Conservation (phyloP, 805 yeast genomes). For the Kuraishia molischiana region DNA sequence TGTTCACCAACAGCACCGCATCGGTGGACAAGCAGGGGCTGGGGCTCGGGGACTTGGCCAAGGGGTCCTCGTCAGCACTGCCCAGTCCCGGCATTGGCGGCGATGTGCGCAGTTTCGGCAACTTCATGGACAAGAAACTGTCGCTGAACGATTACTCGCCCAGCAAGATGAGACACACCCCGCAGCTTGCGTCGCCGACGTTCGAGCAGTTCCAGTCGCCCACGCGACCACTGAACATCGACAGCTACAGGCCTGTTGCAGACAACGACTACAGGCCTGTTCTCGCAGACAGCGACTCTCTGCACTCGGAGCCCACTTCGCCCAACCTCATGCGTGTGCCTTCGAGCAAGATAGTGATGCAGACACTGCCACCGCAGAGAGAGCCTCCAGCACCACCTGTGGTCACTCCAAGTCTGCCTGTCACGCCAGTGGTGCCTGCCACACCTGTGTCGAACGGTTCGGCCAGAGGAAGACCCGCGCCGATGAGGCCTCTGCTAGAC, state of each 20-base stretch:
- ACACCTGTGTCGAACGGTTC: neutral
- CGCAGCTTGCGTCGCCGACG: neutral
- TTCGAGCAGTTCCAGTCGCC: neutral
- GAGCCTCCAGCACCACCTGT: neutral
- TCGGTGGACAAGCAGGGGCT: constrained; percentile 1
- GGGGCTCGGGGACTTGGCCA: neutral
- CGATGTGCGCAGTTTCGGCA: constrained; percentile 3
- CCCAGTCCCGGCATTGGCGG: neutral
- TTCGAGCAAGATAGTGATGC: neutral
- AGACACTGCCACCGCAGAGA: neutral
- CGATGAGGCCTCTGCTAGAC: neutral
- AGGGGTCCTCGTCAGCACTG: neutral
- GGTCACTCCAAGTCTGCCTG: neutral
- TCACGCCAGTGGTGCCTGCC: neutral
- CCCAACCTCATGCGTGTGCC: neutral
- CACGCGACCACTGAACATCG: neutral
- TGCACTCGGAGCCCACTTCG: neutral
- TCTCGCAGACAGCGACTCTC: neutral
- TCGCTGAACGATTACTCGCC: neutral
- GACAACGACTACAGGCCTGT: neutral
- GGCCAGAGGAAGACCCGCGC: neutral
- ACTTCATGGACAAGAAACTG: constrained; percentile 7
- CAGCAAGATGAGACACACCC: neutral
- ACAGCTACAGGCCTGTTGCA: neutral
- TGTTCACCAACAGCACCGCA: constrained; percentile 10